A percentile compares a stretch with the other conserved stretches of the same genome.
These are phyloP conservation scores for Volvox carteri DNA, from an alignment of 163 green algal species.

Conservation along the genomic window DNA sequence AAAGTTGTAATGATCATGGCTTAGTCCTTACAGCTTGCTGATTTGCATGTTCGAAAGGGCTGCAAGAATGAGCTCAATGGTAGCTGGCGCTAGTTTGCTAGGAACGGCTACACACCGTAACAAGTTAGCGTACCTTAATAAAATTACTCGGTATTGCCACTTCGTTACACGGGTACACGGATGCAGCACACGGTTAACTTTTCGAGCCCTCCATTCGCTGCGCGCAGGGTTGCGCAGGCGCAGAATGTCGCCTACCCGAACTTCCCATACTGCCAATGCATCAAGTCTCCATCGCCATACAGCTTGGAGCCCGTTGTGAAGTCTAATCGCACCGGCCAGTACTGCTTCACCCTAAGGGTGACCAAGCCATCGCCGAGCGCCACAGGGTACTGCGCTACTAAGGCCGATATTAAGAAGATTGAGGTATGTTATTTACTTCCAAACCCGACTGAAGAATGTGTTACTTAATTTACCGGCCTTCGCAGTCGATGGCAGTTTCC, in stretches of 20 bases:
- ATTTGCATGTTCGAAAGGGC: no score
- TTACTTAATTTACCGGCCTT: no score
- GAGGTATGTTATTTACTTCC: neutral
- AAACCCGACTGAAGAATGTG: no score
- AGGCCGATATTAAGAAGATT: slow-evolving; percentile 27
- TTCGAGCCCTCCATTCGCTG: slow-evolving; percentile 10
- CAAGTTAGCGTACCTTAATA: neutral
- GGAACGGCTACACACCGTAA: neutral
- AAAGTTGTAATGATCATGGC: neutral
- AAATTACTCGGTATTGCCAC: no score
- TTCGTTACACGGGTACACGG: no score
- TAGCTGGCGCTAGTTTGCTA: slow-evolving; percentile 13
- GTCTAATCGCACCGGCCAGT: neutral
- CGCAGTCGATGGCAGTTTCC: neutral
- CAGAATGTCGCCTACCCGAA: neutral
- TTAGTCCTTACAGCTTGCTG: no score
- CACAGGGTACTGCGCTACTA: neutral
- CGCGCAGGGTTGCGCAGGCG: neutral
- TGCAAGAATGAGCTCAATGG: neutral
- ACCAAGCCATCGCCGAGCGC: neutral
- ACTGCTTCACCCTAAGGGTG: slow-evolving; percentile 34
- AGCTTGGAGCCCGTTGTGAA: neutral
- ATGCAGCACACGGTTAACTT: neutral
- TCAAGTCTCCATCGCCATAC: neutral
- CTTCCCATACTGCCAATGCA: slow-evolving; percentile 19